Base-by-base conservation (phyloP, 2,329 filamentous ascomycete genomes). In the Fonsecaea nubica region DNA sequence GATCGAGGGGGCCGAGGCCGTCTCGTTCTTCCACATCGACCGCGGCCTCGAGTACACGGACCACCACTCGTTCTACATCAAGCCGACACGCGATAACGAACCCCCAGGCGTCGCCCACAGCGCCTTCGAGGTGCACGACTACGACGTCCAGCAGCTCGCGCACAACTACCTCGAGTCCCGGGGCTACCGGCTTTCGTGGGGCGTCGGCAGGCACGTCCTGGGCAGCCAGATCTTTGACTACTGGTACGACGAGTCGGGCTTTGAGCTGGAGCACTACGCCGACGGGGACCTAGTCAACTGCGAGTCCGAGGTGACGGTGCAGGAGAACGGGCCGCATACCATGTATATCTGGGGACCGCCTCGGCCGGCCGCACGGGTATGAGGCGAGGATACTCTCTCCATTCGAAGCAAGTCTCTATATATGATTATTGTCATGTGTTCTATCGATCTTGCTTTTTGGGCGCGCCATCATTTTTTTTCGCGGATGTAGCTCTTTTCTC, bases 221-320 rank as follows among this genome's bases (percentile, higher is more conserved):
- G 89, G 89, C 25, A 78, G 74, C 68, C 89, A 91, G 77, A 86
- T 92, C 58, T 92, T 92, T 71, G 89, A 91, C 73, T 90, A 90
- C 75, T 90, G 88, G 88, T 88, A 59, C 9, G 67, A 64, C 25
- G 52, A 57, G 0, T 82, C 80, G 2, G 80, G 81, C 0, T 88
- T 89, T 73, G 89, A 90, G 77, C 78, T 90, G 73, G 87, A 90
- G 77, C 88, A 90, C 76, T 92, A 91, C 72, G 86, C 88, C 15
- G 89, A 91, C 74, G 89, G 89, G 1, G 89, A 92, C 76, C 71
- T 71, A 35, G 69, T 69, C 12, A 69, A 71, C 25, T 61, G 63
- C 21, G 69, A 75, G 35, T 76, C 77, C 0, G 72, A 73, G 1
- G 73, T 77, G 12, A 54, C 64, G 6, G 30, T 32, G 6, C 42